A percentile compares a stretch with the other conserved stretches of the same genome.
Evolutionary conservation across 768 basidiomycete species (phyloP).

Genomic region (Tremella mesenterica): DNA sequence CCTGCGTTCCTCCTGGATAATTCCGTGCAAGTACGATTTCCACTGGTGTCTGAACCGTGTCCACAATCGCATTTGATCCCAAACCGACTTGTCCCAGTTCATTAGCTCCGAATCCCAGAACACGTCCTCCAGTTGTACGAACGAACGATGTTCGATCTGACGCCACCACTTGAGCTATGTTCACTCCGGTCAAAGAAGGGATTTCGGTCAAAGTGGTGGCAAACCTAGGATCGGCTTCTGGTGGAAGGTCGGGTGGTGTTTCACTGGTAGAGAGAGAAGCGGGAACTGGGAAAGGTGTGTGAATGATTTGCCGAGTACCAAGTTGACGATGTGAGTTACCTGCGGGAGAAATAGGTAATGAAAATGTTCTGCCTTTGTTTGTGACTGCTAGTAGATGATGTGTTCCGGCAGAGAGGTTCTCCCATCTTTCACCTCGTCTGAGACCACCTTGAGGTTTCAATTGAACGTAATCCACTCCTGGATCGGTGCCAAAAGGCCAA

Average conservation of each 20-base stretch:
- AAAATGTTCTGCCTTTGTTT: slow-evolving; percentile 60
- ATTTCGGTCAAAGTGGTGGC: slow-evolving; percentile 67
- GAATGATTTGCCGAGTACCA: slow-evolving; percentile 60
- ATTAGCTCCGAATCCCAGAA: slow-evolving; percentile 85
- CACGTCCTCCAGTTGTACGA: slow-evolving; percentile 59
- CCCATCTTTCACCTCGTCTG: slow-evolving; percentile 63
- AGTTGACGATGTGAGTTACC: slow-evolving; percentile 80
- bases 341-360: slow-evolving; percentile 61
- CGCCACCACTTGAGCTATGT: slow-evolving; percentile 61
- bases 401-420: slow-evolving; percentile 63
- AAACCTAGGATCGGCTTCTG: slow-evolving; percentile 53
- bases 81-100: slow-evolving; percentile 79
- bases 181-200: slow-evolving; percentile 58
- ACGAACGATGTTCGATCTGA: slow-evolving; percentile 67
- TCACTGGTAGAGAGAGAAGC: slow-evolving; percentile 36
- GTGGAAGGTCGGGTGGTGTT: slow-evolving; percentile 40
- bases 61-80: slow-evolving; percentile 56
- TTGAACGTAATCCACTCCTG: slow-evolving; percentile 52
- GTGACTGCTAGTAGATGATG: slow-evolving; percentile 49
- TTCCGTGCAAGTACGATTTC: slow-evolving; percentile 68
- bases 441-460: slow-evolving; percentile 55
- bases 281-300: slow-evolving; percentile 39
- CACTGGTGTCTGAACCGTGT: slow-evolving; percentile 69
- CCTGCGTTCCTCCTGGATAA: slow-evolving; percentile 50
- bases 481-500: slow-evolving; percentile 50